These are phyloP conservation scores for Barnettozyma pratensis DNA, from an alignment of 805 yeast species.

Conservation along the genomic window DNA sequence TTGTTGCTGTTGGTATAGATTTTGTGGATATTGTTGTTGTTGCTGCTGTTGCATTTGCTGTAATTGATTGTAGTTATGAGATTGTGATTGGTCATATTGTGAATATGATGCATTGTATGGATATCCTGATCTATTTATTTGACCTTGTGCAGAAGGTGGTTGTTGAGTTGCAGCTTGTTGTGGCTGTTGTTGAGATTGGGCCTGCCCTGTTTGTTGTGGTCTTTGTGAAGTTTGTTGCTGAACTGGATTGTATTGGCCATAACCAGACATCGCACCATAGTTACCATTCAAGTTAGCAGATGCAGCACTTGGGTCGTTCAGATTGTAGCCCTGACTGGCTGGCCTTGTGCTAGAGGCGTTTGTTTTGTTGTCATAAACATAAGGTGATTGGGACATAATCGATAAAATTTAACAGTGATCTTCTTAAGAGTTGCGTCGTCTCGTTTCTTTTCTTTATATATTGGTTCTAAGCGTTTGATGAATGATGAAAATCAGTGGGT, in stretches of 20 bases:
- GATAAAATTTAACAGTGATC: background rate
- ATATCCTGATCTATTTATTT: background rate
- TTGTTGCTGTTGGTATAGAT: constrained; percentile 3
- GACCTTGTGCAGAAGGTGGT: background rate
- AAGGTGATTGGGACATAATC: constrained; percentile 16
- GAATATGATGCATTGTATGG: constrained; percentile 1
- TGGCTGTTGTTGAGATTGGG: constrained; percentile 7
- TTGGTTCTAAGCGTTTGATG: too few species aligned
- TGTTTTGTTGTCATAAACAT: constrained; percentile 8
- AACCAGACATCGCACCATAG: background rate
- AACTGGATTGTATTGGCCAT: constrained; percentile 6
- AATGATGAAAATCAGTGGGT: too few species aligned
- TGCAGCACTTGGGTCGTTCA: background rate
- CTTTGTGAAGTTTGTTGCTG: constrained; percentile 2
- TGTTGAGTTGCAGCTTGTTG: constrained; percentile 3
- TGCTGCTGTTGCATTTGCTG: constrained; percentile 11
- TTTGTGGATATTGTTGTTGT: constrained; percentile 15
- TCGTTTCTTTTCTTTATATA: too few species aligned
- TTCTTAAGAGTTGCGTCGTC: background rate
- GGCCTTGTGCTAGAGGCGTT: constrained; percentile 1
- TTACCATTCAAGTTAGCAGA: background rate
- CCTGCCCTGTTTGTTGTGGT: background rate
- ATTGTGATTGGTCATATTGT: background rate
- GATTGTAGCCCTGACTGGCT: constrained; percentile 2
- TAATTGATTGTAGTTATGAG: background rate